Evolutionary conservation across 176 grass and related monocot genomes (phyloP).

Genomic region (Rhynchospora pubera): DNA sequence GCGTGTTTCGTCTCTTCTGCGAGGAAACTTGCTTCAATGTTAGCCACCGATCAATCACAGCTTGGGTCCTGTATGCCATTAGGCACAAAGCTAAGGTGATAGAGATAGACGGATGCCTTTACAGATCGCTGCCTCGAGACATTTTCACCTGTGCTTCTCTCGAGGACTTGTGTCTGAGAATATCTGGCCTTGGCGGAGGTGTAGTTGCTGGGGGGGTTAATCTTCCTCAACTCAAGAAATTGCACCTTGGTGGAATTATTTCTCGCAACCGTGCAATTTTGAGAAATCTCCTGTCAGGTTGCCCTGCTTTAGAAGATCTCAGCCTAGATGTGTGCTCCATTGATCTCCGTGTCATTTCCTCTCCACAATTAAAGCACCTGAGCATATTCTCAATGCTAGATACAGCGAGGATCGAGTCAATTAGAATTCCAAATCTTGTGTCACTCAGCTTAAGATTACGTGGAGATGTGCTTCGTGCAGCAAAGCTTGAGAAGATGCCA

Average conservation of each 20-base stretch:
- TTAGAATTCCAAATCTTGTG: too few relatives aligned
- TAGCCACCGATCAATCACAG: neutral
- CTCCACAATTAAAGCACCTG: neutral
- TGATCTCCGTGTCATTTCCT: neutral
- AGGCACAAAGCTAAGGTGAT: neutral
- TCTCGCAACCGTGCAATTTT: neutral
- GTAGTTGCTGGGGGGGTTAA: neutral
- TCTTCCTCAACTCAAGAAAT: constrained; percentile 8
- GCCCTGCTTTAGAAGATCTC: neutral
- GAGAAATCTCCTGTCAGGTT: neutral
- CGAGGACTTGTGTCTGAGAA: neutral
- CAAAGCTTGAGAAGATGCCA: neutral
- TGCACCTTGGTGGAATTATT: neutral
- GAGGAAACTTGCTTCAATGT: neutral
- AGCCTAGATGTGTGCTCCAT: neutral
- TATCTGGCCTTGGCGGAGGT: neutral
- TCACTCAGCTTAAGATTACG: neutral
- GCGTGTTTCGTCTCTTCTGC: neutral
- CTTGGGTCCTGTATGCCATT: neutral
- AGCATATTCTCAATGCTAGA: neutral
- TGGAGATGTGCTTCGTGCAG: neutral
- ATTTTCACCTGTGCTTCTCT: neutral
- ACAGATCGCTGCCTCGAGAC: neutral
- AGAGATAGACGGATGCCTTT: neutral
- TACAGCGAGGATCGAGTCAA: too few relatives aligned